Percentiles rank a stretch among this genome's conserved stretches.
phyloP scores from a whole-genome alignment of 177 flowering plant species.

The Vitis hybrid region DNA sequence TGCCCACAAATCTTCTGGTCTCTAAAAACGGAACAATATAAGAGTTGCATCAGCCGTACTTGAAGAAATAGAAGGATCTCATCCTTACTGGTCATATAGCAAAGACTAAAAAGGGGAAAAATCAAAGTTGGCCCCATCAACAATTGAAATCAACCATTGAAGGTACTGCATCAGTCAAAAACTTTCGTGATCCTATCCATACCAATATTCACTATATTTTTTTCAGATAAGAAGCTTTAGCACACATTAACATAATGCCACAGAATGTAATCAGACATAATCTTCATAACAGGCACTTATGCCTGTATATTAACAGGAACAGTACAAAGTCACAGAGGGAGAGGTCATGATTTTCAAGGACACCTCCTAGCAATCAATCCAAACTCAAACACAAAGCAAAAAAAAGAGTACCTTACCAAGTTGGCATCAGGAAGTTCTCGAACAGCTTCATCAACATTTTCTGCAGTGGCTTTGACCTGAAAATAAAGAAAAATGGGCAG shows the following conservation, averaged over 20 bases:
- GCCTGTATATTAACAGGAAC: too few species aligned
- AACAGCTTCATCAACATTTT: conserved; percentile 94
- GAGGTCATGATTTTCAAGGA: background rate
- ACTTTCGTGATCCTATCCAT: too few species aligned
- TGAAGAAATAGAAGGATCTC: background rate
- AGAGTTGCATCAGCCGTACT: conserved; percentile 11
- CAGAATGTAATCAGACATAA: too few species aligned
- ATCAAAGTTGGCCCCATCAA: background rate
- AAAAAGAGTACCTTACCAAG: conserved; percentile 87
- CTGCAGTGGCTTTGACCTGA: conserved; percentile 97
- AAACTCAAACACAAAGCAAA: conserved; percentile 22
- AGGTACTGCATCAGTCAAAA: too few species aligned
- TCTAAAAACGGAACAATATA: conserved; percentile 37
- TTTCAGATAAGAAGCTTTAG: too few species aligned
- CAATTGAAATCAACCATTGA: background rate
- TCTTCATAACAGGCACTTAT: too few species aligned
- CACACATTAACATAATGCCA: background rate
- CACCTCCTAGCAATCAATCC: conserved; percentile 1
- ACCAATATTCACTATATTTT: too few species aligned
- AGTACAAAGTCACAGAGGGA: background rate
- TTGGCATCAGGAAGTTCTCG: conserved; percentile 99
- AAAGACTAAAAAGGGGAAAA: background rate
- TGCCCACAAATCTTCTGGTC: conserved; percentile 95
- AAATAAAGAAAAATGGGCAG: conserved; percentile 3
- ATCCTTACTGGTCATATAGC: background rate